Conservation (phyloP, 129 eudicot species). For the Apium graveolens region DNA sequence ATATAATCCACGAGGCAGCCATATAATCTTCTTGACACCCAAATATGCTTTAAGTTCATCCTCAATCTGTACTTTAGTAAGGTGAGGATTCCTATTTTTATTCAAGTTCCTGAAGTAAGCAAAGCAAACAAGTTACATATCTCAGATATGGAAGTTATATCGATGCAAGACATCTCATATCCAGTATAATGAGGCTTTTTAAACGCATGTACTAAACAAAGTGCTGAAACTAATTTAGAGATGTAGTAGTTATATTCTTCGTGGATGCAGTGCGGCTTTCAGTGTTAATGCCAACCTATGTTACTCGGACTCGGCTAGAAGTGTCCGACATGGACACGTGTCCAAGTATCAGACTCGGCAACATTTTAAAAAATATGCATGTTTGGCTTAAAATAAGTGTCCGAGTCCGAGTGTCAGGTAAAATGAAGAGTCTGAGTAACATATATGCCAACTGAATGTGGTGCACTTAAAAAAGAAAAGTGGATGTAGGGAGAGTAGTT, state of each 20-base stretch:
- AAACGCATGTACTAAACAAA: not conserved
- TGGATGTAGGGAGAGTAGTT: not conserved
- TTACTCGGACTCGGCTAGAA: no score
- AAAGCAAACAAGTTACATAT: not conserved
- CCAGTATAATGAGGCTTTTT: not conserved
- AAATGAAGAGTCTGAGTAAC: no score
- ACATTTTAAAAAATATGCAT: no score
- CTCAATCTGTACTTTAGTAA: slow-evolving; percentile 74
- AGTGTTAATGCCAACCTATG: not conserved
- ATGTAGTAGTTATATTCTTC: not conserved
- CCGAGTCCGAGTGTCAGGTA: no score
- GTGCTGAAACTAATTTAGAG: not conserved
- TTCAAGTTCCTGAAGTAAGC: slow-evolving; percentile 65
- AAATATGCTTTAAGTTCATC: slow-evolving; percentile 74
- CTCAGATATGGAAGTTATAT: not conserved
- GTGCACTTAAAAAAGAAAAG: not conserved
- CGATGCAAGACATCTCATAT: not conserved
- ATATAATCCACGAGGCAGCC: slow-evolving; percentile 29
- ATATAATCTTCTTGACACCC: slow-evolving; percentile 67
- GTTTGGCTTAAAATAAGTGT: no score
- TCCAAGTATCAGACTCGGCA: no score
- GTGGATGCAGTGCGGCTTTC: not conserved
- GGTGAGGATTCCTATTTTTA: slow-evolving; percentile 79
- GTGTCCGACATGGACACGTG: no score
- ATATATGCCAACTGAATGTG: not conserved